Evolutionary conservation across 192 early-diverging fungal species (phyloP).

Genomic region (Gamsiella multidivaricata): DNA sequence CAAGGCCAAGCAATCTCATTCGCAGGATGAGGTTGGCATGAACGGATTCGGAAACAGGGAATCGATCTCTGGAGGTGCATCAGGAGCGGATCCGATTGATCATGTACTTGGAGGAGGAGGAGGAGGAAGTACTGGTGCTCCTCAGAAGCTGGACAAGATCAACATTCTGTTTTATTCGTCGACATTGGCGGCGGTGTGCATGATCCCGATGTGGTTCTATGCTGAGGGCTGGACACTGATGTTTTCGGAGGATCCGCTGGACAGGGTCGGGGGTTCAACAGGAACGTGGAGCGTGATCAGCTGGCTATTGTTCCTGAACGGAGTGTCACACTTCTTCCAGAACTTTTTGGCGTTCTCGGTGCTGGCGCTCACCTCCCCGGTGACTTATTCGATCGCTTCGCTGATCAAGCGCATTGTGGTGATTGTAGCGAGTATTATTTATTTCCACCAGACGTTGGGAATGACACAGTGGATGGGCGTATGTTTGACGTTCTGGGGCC

Average conservation of each 20-base stretch:
- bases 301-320: constrained; percentile 79
- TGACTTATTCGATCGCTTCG: constrained; percentile 88
- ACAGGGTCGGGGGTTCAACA: not conserved
- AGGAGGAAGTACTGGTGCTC: not conserved
- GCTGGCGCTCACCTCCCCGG: constrained; percentile 78
- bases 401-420: constrained; percentile 92
- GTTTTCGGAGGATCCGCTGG: constrained; percentile 41
- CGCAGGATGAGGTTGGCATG: constrained; percentile 28
- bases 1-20: constrained; percentile 26
- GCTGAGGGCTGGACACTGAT: constrained; percentile 65
- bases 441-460: constrained; percentile 82
- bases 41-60: constrained; percentile 38
- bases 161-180: constrained; percentile 88
- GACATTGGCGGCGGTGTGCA: constrained; percentile 75
- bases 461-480: constrained; percentile 79
- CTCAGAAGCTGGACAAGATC: constrained; percentile 83
- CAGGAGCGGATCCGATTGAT: constrained; percentile 16
- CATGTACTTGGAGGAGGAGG: not conserved
- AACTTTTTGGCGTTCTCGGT: constrained; percentile 84
- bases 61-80: constrained; percentile 15
- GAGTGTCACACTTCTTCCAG: constrained; percentile 83
- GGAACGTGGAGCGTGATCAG: constrained; percentile 34
- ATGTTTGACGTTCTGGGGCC: constrained; percentile 80
- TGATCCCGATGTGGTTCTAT: constrained; percentile 86
- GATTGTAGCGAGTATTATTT: constrained; percentile 84